These are phyloP conservation scores for Venturia effusa DNA, from an alignment of 2,329 filamentous ascomycete species.

Conservation along the genomic window DNA sequence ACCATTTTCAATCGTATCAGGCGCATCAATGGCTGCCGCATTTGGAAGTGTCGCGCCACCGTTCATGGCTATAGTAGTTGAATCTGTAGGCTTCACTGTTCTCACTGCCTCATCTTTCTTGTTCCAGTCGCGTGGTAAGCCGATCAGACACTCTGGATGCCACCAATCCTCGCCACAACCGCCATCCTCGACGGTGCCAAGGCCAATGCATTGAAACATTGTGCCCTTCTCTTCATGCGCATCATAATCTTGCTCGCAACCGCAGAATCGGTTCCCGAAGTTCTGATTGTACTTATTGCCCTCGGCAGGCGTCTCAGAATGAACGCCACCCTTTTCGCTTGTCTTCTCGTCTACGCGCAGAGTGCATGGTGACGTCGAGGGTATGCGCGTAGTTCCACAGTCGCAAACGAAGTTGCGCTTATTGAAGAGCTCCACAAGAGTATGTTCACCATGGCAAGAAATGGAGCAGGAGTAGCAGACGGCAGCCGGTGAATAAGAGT, in stretches of 20 bases:
- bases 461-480: slow-evolving; percentile 97
- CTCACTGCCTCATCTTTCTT: slow-evolving; percentile 25
- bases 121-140: slow-evolving; percentile 63
- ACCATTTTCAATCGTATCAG: background rate
- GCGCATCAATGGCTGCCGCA: background rate
- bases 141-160: slow-evolving; percentile 85
- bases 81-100: background rate
- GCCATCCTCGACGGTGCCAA: slow-evolving; percentile 68
- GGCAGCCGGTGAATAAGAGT: slow-evolving; percentile 62
- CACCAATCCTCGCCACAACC: slow-evolving; percentile 98
- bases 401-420: slow-evolving; percentile 96
- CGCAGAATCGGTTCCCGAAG: slow-evolving; percentile 86
- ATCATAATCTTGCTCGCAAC: slow-evolving; percentile 79
- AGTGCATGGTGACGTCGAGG: slow-evolving; percentile 58
- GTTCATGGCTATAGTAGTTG: background rate
- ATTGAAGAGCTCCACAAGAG: slow-evolving; percentile 86
- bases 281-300: slow-evolving; percentile 93
- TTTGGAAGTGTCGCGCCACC: background rate
- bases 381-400: slow-evolving; percentile 78
- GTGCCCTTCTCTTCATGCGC: slow-evolving; percentile 83
- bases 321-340: slow-evolving; percentile 64
- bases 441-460: slow-evolving; percentile 91
- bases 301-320: slow-evolving; percentile 59
- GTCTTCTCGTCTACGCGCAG: slow-evolving; percentile 63
- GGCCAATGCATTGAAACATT: slow-evolving; percentile 93